Percentiles rank a stretch among this genome's conserved stretches.
Evolutionary conservation across 2,329 filamentous ascomycete species (phyloP).

Genomic region (Penicillium sclerotigenum): DNA sequence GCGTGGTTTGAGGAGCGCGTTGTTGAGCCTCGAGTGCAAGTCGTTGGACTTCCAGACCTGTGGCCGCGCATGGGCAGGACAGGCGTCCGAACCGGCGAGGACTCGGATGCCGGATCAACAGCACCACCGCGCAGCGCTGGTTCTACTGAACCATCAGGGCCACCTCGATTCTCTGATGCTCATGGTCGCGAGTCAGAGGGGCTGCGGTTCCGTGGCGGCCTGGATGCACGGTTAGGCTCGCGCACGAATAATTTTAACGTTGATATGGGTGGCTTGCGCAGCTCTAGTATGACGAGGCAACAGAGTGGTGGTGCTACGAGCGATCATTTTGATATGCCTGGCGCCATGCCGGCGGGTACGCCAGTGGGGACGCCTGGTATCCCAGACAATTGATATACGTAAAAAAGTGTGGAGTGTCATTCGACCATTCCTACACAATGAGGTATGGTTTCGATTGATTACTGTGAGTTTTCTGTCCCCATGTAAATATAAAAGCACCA

Average conservation of each 20-base stretch:
- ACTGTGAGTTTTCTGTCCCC: neutral
- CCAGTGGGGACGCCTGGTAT: conserved; percentile 7
- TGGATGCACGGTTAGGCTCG: conserved; percentile 29
- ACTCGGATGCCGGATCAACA: conserved; percentile 39
- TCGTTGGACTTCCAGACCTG: conserved; percentile 60
- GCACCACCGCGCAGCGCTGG: conserved; percentile 31
- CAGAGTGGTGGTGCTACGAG: conserved; percentile 28
- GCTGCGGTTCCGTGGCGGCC: conserved; percentile 32
- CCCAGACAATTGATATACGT: neutral
- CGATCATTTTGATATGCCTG: conserved; percentile 41
- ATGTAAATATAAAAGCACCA: neutral
- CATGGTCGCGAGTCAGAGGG: conserved; percentile 30
- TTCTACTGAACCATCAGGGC: conserved; percentile 26
- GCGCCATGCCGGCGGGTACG: conserved; percentile 31
- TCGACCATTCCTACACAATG: neutral
- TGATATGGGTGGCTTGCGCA: conserved; percentile 31
- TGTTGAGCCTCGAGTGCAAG: conserved; percentile 63
- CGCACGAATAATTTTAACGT: conserved; percentile 37
- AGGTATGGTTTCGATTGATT: neutral
- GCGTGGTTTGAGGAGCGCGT: conserved; percentile 67
- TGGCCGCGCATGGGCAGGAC: conserved; percentile 58
- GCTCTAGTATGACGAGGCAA: conserved; percentile 34
- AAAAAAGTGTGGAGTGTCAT: neutral
- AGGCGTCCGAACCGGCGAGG: conserved; percentile 43
- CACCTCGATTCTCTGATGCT: conserved; percentile 23